Evolutionary conservation across 257 asterid species (phyloP), one percentile per base, ranked within the genome.

Genomic region (Eucommia ulmoides): DNA sequence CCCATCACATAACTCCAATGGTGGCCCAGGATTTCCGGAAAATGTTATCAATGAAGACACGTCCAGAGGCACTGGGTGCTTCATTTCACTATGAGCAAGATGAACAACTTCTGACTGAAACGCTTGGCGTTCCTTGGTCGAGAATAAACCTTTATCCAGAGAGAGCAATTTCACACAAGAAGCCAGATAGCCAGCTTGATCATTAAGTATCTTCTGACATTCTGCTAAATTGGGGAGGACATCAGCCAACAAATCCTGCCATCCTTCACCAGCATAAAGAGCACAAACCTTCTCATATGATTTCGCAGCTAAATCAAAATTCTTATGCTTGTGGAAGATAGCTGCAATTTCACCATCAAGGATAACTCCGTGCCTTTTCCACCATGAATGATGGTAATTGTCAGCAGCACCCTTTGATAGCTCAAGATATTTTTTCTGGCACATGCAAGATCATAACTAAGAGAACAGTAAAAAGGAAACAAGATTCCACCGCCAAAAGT

Each of bases 331-430:
- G 65, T 71, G 93, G 68, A 79, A 83, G 58, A 83, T 76, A 38
- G 93, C 88, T 55, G 98, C 98, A 64, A 91, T 83, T 77, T 91
- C 98, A 46, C 98, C 98, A 61, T 91, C 98, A 65, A 91, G 96
- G 63, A 91, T 88, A 58, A 91, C 98, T 51, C 98, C 98, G 61
- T 91, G 98, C 62, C 96, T 86, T 85, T 91, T 91, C 98, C 98
- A 91, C 98, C 96, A 91, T 10, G 98, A 91, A 23, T 62, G 80
- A 58, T 91, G 98, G 68, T 91, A 91, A 64, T 80, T 83, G 61
- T 86, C 73, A 64, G 98, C 98, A 65, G 96, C 98, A 60, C 98
- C 94, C 78, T 91, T 86, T 55, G 95, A 73, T 55, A 91, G 79
- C 60, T 91, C 94, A 64, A 91, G 65, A 69, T 86, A 86, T 55